A percentile compares a stretch with the other conserved stretches of the same genome.
Evolutionary conservation across 2,329 filamentous ascomycete species (phyloP).

Genomic region (Penicillium italicum): DNA sequence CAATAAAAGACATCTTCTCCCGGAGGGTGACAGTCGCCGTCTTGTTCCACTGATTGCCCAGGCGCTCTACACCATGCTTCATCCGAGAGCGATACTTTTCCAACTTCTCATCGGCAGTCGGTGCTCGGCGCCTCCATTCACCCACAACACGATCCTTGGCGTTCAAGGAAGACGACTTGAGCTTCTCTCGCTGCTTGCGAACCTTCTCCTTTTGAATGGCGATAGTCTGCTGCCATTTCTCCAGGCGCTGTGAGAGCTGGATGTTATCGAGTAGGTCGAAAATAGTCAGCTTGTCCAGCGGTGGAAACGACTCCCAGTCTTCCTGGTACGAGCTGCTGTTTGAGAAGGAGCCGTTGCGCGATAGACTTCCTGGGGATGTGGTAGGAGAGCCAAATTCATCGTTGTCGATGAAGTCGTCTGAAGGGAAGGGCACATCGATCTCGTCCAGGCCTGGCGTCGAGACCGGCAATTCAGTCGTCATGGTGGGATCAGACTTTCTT

Average conservation of each 20-base stretch:
- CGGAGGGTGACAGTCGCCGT: constrained; percentile 81
- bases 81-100: constrained; percentile 86
- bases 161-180: constrained; percentile 70
- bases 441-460: constrained; percentile 28
- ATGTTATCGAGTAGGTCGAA: constrained; percentile 94
- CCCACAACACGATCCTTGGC: constrained; percentile 89
- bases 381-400: constrained; percentile 32
- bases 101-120: constrained; percentile 85
- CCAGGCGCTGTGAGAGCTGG: constrained; percentile 81
- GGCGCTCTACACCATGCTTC: constrained; percentile 81
- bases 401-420: constrained; percentile 25
- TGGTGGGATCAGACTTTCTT: constrained; percentile 23
- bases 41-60: constrained; percentile 83
- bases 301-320: constrained; percentile 81
- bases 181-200: constrained; percentile 72
- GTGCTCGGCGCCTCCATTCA: constrained; percentile 83
- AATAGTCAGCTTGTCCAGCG: constrained; percentile 82
- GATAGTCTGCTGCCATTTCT: constrained; percentile 81
- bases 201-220: constrained; percentile 82
- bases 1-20: constrained; percentile 96
- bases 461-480: constrained; percentile 23
- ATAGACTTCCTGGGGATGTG: constrained; percentile 48
- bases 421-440: constrained; percentile 25
- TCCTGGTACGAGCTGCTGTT: constrained; percentile 80
- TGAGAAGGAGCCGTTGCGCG: constrained; percentile 77